Evolutionary conservation across 2,329 filamentous ascomycete genomes (phyloP).

Genomic region (Dothistroma septosporum): DNA sequence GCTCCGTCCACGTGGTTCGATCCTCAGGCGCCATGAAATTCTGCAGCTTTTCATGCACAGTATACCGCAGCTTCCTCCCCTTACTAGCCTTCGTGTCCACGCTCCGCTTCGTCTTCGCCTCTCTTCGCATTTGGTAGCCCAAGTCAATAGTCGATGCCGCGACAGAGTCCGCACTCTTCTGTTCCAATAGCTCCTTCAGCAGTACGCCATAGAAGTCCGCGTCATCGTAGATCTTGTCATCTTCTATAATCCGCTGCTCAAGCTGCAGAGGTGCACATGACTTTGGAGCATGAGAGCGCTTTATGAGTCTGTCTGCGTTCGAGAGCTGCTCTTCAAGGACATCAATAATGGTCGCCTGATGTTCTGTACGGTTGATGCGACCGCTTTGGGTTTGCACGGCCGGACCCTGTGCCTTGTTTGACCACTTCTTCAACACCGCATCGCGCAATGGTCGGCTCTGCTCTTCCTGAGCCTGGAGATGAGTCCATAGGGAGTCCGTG

Average conservation of each 20-base stretch:
- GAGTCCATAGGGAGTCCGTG: conserved; percentile 66
- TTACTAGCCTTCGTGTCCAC: conserved; percentile 95
- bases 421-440: conserved; percentile 83
- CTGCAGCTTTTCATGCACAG: conserved; percentile 92
- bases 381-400: conserved; percentile 54
- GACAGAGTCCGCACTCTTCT: conserved; percentile 60
- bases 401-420: conserved; percentile 66
- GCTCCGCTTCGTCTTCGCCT: conserved; percentile 77
- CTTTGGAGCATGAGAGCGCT: conserved; percentile 65
- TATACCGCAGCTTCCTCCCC: conserved; percentile 88
- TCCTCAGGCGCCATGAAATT: conserved; percentile 97
- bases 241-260: conserved; percentile 47
- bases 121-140: conserved; percentile 53
- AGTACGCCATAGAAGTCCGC: conserved; percentile 91
- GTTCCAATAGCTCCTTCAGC: conserved; percentile 87
- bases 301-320: conserved; percentile 62
- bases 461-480: conserved; percentile 63
- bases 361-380: conserved; percentile 56
- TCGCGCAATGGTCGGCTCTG: conserved; percentile 59
- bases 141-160: conserved; percentile 39
- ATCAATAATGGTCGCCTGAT: conserved; percentile 63
- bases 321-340: conserved; percentile 65
- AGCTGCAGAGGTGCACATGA: conserved; percentile 70
- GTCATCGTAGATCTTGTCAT: conserved; percentile 76
- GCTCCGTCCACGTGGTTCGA: conserved; percentile 71